Percentiles rank a stretch among this genome's conserved stretches.
phyloP scores from a whole-genome alignment of 2,329 filamentous ascomycete genomes.

The Boeremia exigua region DNA sequence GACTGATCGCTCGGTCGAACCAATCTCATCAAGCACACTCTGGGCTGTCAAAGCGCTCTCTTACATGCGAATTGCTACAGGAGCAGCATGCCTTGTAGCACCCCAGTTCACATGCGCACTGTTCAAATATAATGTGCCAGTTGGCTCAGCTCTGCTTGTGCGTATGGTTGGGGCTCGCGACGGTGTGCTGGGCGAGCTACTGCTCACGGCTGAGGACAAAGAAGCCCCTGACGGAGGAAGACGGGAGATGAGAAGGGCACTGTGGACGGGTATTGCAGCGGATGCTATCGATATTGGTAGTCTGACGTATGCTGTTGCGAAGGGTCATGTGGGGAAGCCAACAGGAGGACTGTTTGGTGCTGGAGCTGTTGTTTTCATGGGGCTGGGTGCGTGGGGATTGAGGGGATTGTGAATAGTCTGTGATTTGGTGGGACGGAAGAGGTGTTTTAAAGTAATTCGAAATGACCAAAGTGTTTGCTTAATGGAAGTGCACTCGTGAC shows the following conservation, averaged over 20 bases:
- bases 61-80: conserved; percentile 26
- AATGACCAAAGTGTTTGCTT: not conserved
- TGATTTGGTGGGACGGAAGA: not conserved
- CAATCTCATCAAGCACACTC: conserved; percentile 18
- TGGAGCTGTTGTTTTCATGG: conserved; percentile 19
- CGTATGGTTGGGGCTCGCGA: conserved; percentile 37
- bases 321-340: conserved; percentile 24
- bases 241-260: conserved; percentile 30
- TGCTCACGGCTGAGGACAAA: conserved; percentile 32
- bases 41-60: conserved; percentile 29
- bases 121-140: conserved; percentile 26
- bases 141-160: conserved; percentile 16
- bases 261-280: conserved; percentile 29
- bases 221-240: conserved; percentile 13
- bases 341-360: conserved; percentile 27
- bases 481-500: conserved; percentile 16
- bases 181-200: conserved; percentile 29
- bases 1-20: conserved; percentile 8
- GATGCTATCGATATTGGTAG: conserved; percentile 31
- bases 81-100: conserved; percentile 27
- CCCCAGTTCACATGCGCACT: conserved; percentile 28
- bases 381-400: conserved; percentile 24
- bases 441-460: not conserved
- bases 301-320: conserved; percentile 26
- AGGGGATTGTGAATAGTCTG: conserved; percentile 15